Evolutionary conservation across 1,284 basidiomycete genomes (phyloP), one percentile per base, ranked within the genome.

Genomic region (Tilletia walkeri): DNA sequence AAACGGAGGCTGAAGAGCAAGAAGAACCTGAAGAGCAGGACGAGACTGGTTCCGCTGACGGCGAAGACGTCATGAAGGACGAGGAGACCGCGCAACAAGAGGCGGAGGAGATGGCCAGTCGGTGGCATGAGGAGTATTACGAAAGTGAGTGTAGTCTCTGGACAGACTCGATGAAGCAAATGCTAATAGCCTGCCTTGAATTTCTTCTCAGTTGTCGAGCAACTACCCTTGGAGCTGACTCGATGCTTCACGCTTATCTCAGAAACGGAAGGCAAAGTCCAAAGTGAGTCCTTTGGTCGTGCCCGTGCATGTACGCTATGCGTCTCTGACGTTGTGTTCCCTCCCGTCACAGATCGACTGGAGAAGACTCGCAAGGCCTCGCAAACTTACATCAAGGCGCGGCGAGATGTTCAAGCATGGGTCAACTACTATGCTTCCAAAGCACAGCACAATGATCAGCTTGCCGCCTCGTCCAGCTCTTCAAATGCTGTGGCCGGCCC

Each of bases 141-240:
- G 82, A 82, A 47, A 79, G 74, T 72, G 36, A 72, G 70, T 72
- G 9, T 18, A 14, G 14, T 45, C 6, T 1, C 41, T 45, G 14
- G 41, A 45, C 14, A 1, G 6, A 14, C 1, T 45, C 41, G 41
- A 45, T 9, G 41, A 45, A 14, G 6, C 14, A 45, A 45, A 45
- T 45, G 9, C 41, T 45, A 3, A 45, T 1, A 3, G 41, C 41
- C 6, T 14, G 6, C 69, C 69, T 67, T 24, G 49, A 61, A 63
- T 65, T 4, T 48, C 4, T 63, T 16, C 36, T 10, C 16, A 92
- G 91, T 91, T 67, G 88, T 94, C 68, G 93, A 95, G 78, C 92
- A 94, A 83, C 84, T 95, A 4, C 93, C 94, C 2, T 85, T 95
- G 70, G 91, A 92, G 68, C 83, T 95, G 67, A 90, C 92, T 79